Evolutionary conservation across 1,284 basidiomycete genomes (phyloP), one percentile per base, ranked within the genome.

Genomic region (Puccinia novopanici): DNA sequence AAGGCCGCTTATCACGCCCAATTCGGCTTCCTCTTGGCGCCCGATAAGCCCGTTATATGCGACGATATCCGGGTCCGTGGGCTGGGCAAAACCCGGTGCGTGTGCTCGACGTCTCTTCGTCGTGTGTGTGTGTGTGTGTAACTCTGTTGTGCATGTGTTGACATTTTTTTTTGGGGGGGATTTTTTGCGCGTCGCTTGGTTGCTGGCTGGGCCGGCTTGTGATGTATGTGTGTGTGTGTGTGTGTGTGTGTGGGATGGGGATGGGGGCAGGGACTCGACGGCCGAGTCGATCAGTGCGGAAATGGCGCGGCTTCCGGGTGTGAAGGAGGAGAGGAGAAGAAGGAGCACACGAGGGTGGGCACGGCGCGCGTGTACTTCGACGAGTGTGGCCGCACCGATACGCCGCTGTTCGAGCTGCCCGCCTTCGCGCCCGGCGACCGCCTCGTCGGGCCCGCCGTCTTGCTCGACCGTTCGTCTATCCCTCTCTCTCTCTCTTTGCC

Each of bases 1-100:
- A 63, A 54, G 54, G 40, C 45, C 1, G 45, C 72, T 19, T 81
- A 81, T 70, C 34, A 17, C n/a, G 17, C 68, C 34, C 37, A 81
- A 42, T 81, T 81, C 55, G 79, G 79, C 4, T 81, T 81, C 45
- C 19, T 81, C 4, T 54, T 81, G 17, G 72, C 54, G 30, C 19
- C 9, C 0, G 42, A 63, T 61, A 75, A 75, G 45, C n/a, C 63
- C 10, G 34, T 81, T 0, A 24, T 81, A 24, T 81, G 79, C 34
- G 79, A 81, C 45, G 79, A 81, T 63, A 37, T 81, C n/a, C 61
- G 79, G 42, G 79, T 81, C 0, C 61, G 79, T 13, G 79, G 72
- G 42, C 75, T 75, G 40, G 79, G 79, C 24, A 81, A 81, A 50
- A 70, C 79, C 59, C 12, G 17, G 45, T n/a, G n/a, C n/a, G n/a